phyloP scores from a whole-genome alignment of 345 rosid species.

The Eucalyptus cloeziana region DNA sequence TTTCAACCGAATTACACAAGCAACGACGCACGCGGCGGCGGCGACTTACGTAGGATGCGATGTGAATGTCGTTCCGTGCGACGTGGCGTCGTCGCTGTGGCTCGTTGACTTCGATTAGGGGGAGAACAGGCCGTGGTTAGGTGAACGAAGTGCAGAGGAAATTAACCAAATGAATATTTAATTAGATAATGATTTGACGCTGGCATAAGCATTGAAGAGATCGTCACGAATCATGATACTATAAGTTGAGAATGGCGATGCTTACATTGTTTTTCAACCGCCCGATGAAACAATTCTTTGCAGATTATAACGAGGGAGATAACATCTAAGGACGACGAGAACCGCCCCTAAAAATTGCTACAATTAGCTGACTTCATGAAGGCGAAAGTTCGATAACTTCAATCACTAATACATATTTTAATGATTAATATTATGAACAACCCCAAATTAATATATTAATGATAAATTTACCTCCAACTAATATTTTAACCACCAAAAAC shows the following conservation, averaged over 20 bases:
- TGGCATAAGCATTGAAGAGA: neutral
- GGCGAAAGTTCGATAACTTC: neutral
- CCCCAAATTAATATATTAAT: too few relatives aligned
- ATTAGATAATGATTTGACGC: neutral
- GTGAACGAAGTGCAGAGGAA: neutral
- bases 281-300: neutral
- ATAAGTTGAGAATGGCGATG: neutral
- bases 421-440: neutral
- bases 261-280: neutral
- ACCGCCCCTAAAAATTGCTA: fast-evolving
- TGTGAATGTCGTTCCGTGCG: neutral
- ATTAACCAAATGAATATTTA: neutral
- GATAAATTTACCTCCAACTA: fast-evolving
- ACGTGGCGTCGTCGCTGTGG: neutral
- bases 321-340: neutral
- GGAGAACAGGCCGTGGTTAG: neutral
- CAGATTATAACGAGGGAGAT: neutral
- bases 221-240: fast-evolving
- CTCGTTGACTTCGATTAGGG: neutral
- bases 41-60: neutral
- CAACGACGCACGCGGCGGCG: neutral
- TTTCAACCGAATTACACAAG: neutral
- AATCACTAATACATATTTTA: neutral
- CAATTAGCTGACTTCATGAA: neutral
- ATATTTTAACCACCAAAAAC: too few relatives aligned